Percentiles rank a stretch among this genome's conserved stretches.
Evolutionary conservation across 495 filamentous ascomycete genomes (phyloP).

Genomic region (Neurospora discreta): DNA sequence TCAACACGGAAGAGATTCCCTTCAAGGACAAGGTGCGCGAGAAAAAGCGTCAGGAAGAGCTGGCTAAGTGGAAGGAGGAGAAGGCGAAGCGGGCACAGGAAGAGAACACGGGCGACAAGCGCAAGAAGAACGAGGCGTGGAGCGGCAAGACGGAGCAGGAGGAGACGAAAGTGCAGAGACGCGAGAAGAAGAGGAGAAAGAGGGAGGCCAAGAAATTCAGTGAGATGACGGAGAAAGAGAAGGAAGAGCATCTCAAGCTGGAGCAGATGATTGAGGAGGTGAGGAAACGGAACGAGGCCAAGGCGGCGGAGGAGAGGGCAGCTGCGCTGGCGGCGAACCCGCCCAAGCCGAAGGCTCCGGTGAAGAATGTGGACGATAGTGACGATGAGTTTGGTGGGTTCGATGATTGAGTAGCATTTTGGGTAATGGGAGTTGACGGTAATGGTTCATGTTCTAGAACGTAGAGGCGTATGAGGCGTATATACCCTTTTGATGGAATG

Average conservation of each 20-base stretch:
- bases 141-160: constrained; percentile 66
- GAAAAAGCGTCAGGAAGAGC: constrained; percentile 47
- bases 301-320: constrained; percentile 26
- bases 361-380: constrained; percentile 2
- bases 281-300: constrained; percentile 42
- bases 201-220: constrained; percentile 56
- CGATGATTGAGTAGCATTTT: constrained; percentile 13
- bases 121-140: constrained; percentile 62
- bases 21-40: constrained; percentile 77
- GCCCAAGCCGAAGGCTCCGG: constrained; percentile 33
- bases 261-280: constrained; percentile 63
- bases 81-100: constrained; percentile 15
- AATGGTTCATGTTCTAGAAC: background rate
- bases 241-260: constrained; percentile 55
- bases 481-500: background rate
- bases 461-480: background rate
- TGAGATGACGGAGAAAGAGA: constrained; percentile 66
- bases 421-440: background rate
- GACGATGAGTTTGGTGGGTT: constrained; percentile 38
- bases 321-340: constrained; percentile 45
- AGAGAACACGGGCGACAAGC: constrained; percentile 24
- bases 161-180: constrained; percentile 50
- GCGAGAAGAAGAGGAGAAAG: constrained; percentile 64
- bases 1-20: constrained; percentile 55
- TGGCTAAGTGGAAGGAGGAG: constrained; percentile 21